Evolutionary conservation across 176 grass and related monocot genomes (phyloP), one percentile per base, ranked within the genome.

Genomic region (Oryza australiensis): DNA sequence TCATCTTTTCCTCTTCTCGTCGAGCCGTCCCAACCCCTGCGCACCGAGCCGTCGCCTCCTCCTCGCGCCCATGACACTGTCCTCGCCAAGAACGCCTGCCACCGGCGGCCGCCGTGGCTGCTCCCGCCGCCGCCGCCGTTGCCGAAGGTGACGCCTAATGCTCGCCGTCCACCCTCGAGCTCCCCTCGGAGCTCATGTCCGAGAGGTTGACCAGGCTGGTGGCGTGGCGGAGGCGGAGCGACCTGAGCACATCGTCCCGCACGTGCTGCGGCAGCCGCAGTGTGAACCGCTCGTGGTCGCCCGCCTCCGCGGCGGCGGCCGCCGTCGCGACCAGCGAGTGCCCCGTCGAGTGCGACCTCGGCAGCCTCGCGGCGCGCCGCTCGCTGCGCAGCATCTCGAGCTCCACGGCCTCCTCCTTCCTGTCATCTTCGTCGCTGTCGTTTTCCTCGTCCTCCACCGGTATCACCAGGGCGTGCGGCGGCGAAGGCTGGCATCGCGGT

Each of bases 201-300:
- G 84, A 84, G n/a, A 81, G 30, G 51, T 92, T 84, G 72, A 96
- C 29, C 7, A 93, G 51, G 84, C 97, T 99, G 1, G 83, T 91
- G 43, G 93, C 73, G 43, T 94, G 89, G 40, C 92, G 91, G 72
- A 99, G 75, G 42, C 89, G 89, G 73, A 80, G 84, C 0, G 91
- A 88, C 3, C 83, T 68, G 26, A 94, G 75, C 28, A 99, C 85
- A 73, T 90, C 78, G 63, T 88, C 84, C 77, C 84, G 69, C 69
- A 99, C 87, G 65, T 84, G 85, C 3, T 85, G 74, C 14, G 93
- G 93, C 48, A 99, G 81, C 73, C 93, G 87, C 48, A 96, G 85
- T 16, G 97, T 99, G 83, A 93, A 96, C 29, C 97, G 68, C 59
- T 99, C 91, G 34, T 75, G 80, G 70, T 87, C 75, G 69, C 80